Evolutionary conservation across 1,284 basidiomycete genomes (phyloP).

Genomic region (Lentinula novae-zelandiae): DNA sequence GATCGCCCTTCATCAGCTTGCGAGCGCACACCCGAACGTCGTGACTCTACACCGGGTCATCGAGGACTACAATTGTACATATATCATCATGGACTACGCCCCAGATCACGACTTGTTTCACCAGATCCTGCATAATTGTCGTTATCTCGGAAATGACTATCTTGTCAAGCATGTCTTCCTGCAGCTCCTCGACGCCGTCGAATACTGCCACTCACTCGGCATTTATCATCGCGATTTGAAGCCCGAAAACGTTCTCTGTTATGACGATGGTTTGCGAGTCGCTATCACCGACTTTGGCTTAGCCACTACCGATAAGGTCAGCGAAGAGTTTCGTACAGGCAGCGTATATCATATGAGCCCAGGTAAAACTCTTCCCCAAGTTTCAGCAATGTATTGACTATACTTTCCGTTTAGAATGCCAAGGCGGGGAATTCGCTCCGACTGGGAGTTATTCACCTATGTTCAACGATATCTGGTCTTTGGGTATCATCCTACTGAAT

Average conservation of each 20-base stretch:
- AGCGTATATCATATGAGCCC: conserved; percentile 97
- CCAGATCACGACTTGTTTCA: conserved; percentile 91
- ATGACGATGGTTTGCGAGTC: conserved; percentile 74
- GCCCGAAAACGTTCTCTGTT: conserved; percentile 96
- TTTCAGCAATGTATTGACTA: conserved; percentile 10
- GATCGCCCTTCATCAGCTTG: conserved; percentile 85
- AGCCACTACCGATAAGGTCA: conserved; percentile 86
- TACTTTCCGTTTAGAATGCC: conserved; percentile 65
- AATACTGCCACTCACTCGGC: conserved; percentile 83
- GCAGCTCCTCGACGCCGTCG: conserved; percentile 92
- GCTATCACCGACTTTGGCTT: conserved; percentile 97
- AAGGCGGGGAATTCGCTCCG: conserved; percentile 77
- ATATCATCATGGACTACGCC: conserved; percentile 75
- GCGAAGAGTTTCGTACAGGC: conserved; percentile 93
- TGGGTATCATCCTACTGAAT: conserved; percentile 95
- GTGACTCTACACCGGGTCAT: conserved; percentile 89
- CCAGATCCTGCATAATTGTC: conserved; percentile 72
- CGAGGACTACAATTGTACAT: conserved; percentile 67
- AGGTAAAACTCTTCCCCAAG: conserved; percentile 46
- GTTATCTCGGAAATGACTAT: conserved; percentile 74
- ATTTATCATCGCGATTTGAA: conserved; percentile 98
- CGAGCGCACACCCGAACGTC: conserved; percentile 83
- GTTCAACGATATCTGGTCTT: conserved; percentile 95
- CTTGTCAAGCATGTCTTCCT: conserved; percentile 87
- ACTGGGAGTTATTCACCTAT: conserved; percentile 79